Base-by-base conservation (phyloP, 768 basidiomycete genomes). In the Leccinum fibrillosum region DNA sequence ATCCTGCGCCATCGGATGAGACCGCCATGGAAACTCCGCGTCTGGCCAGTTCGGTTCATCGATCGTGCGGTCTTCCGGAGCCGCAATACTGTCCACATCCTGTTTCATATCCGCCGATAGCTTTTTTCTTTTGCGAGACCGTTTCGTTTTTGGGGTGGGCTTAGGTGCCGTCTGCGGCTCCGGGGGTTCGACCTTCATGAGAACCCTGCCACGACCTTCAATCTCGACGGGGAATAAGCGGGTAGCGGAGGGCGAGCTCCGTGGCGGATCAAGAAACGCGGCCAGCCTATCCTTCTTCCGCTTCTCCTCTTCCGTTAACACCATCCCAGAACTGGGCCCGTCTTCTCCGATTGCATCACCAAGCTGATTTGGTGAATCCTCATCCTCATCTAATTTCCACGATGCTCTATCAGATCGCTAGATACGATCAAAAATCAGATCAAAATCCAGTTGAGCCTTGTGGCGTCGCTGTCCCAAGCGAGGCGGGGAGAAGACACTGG, bases 31-130 rank as follows among this genome's bases (percentile, higher is more conserved):
- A 65, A 91, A 92, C 71, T 85, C 84, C 8, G 77, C 62, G 64
- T 93, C 91, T 7, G 86, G 86, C 90, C 91, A 92, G 66, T 89
- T 86, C 10, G 89, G 88, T 54, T 73, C 80, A 35, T 82, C 80
- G 2, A 68, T 50, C 5, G 67, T 61, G n/a, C 72, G 72, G 37
- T 77, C 78, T 19, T 67, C 64, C 52, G 62, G 55, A 44, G 62
- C 65, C 49, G 62, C 54, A 48, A 56, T 45, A 19, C 49, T 56
- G 4, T 62, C 61, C 23, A 49, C 42, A n/a, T 64, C 67, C 32
- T 49, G 63, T 48, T 58, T 68, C 60, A 52, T 49, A 13, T 72
- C 69, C 39, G 49, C 62, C 44, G 56, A 61, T 21, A 79, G 75
- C 55, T 71, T 76, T 69, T 83, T 88, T 64, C 82, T 84, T 70